Evolutionary conservation across 306 rosid genomes (phyloP), one percentile per base, ranked within the genome.

Genomic region (Fragaria vesca): DNA sequence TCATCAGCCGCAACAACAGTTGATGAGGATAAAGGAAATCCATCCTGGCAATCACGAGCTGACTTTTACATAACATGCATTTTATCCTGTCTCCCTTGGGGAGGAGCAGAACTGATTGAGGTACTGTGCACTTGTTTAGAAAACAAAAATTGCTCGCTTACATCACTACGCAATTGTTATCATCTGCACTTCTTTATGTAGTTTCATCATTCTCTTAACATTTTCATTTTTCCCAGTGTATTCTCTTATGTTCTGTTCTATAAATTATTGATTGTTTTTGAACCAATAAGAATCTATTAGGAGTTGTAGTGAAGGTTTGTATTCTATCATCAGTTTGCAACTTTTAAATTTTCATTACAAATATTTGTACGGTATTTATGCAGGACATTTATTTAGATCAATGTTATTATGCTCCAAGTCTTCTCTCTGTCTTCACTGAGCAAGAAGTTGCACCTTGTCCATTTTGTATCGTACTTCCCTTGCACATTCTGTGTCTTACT

Each of bases 1-100:
- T 95, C 99, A 36, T 91, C 98, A 48, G 99, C 99, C 85, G 98
- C 99, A 74, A 95, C 99, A 81, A 95, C 91, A 45, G 91, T 93
- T 43, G 99, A 95, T 58, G 99, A 95, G 72, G 99, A 93, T 79
- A 95, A 95, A 85, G 99, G 99, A 58, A 95, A 93, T 79, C 97
- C 99, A 48, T 83, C 97, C 73, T 95, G 99, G 97, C 99, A 95
- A 85, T 91, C 99, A 18, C 89, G 90, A 68, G 99, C 98, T 55
- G 99, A 95, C 86, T 95, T 95, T 81, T 95, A 93, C 83, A 90
- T 95, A 30, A 81, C 87, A 77, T 95, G 99, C 84, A 86, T 95
- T 79, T 85, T 95, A 65, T 91, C 99, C 38, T 95, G 93, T 88
- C 97, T 95, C 66, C 98, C 99, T 4, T 95, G 99, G 97, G 99